Base-by-base conservation (phyloP, 768 basidiomycete genomes). In the Fomitopsis pulvina region DNA sequence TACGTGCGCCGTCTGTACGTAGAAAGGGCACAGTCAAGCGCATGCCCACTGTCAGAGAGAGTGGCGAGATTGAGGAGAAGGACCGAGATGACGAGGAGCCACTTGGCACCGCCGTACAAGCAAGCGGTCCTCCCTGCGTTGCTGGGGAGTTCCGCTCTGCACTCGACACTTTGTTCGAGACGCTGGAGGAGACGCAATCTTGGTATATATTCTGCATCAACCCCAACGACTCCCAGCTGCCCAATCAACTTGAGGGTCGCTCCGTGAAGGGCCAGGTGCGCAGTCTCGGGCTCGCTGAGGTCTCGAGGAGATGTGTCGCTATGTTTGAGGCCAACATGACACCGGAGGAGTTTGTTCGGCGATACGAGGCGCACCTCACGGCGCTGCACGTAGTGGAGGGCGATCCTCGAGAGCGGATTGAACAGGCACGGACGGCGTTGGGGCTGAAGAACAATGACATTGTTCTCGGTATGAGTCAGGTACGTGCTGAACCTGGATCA, bases 141-240 rank as follows among this genome's bases (percentile, higher is more conserved):
- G 84, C 92, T 1, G 89, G 93, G 47, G 91, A 94, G 66, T 92
- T 96, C 75, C 80, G 82, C 57, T 68, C 83, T 0, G 89, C 93
- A 4, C 69, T 96, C 44, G 86, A 93, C 60, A 87, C 84, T 0
- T 75, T 96, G 14, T 88, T 97, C 56, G 80, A 87, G 55, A 92
- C 92, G 1, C 71, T 97, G 22, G 83, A 87, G 47, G 94, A 96
- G 58, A 87, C 91, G 14, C 87, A 93, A 68, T 71, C 81, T 1
- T 97, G 93, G 93, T 87, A 83, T 58, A 77, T 96, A 16, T 91
- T 95, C 68, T 96, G 92, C 61, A 68, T 98, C 58, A 92, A 88
- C 63, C 92, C 94, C 3, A 99, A 98, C 62, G 93, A 97, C 68
- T 85, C 91, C 22, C 95, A 95, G 62, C 69, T 97, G 18, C 92